Base-by-base conservation (phyloP, 139 green algal genomes). In the Micractinium conductrix region DNA sequence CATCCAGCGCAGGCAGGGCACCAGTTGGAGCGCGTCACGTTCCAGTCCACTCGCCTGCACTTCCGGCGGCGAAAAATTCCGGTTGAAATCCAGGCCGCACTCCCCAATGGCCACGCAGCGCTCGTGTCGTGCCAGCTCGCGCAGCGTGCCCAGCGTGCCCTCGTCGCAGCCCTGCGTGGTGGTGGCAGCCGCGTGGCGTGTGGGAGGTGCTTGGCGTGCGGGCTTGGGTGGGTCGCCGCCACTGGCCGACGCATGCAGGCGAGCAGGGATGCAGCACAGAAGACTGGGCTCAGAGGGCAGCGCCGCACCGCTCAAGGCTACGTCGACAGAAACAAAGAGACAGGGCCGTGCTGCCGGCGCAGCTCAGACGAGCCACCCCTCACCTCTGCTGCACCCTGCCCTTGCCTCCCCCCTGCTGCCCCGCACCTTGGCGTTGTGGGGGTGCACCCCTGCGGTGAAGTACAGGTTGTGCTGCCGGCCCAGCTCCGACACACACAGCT, bases 51-150 rank as follows among this genome's bases (percentile, higher is more conserved):
- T n/a, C n/a, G n/a, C n/a, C n/a, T n/a, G n/a, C n/a, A n/a, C n/a
- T n/a, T n/a, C n/a, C n/a, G n/a, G n/a, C n/a, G n/a, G n/a, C 70
- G 42, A 58, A 81, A 95, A 97, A 83, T 95, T 96, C 30, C 94
- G 87, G 73, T 96, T 95, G 90, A 95, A 97, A 87, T 97, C 94
- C 7, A 97, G 87, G 0, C 94, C 94, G 73, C 89, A 94, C 78
- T 97, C 94, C 4, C 93, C 91, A 19, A 94, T 86, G 4, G 92
- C 92, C 28, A 92, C 90, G 71, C 87, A 95, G 24, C 87, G 79
- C 17, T 85, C 71, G 42, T 93, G 81, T 0, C 40, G 26, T 4
- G 90, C 90, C 35, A 96, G 79, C 33, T 86, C 24, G 17, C 81
- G 69, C 70, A 97, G 87, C 37, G 84, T 40, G 0, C 35, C 38